Percentiles rank a stretch among this genome's conserved stretches.
Evolutionary conservation across 148 eudicot species (phyloP).

Genomic region (Euryodendron excelsum): DNA sequence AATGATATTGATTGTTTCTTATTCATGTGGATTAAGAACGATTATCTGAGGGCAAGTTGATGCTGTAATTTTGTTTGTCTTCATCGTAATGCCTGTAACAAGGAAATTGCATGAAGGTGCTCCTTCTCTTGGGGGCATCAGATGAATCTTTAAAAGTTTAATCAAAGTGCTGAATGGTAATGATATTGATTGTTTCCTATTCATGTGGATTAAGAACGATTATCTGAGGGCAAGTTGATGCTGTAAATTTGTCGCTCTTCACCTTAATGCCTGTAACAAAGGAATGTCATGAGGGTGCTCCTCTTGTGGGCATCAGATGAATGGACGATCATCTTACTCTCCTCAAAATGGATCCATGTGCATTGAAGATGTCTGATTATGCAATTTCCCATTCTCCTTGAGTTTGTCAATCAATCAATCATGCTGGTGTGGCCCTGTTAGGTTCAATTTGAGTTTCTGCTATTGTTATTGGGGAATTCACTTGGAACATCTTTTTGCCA

Average conservation of each 20-base stretch:
- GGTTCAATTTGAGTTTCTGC: not conserved
- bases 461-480: not conserved
- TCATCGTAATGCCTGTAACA: not conserved
- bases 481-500: slow-evolving; percentile 23
- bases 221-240: not conserved
- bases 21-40: not conserved
- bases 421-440: not conserved
- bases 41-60: not conserved
- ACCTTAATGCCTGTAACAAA: not conserved
- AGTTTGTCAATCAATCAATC: not conserved
- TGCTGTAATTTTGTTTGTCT: not conserved
- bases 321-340: not conserved
- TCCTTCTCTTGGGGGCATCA: not conserved
- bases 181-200: not conserved
- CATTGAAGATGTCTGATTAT: slow-evolving; percentile 2
- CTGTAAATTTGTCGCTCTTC: not conserved
- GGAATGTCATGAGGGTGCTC: not conserved
- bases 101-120: not conserved
- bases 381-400: slow-evolving; percentile 6
- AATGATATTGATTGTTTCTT: not conserved
- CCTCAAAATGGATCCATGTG: not conserved
- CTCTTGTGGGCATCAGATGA: not conserved
- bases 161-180: not conserved
- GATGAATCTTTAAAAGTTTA: not conserved
- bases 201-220: not conserved